phyloP scores from a whole-genome alignment of 2,329 filamentous ascomycete genomes.

The Trichoderma endophyticum region DNA sequence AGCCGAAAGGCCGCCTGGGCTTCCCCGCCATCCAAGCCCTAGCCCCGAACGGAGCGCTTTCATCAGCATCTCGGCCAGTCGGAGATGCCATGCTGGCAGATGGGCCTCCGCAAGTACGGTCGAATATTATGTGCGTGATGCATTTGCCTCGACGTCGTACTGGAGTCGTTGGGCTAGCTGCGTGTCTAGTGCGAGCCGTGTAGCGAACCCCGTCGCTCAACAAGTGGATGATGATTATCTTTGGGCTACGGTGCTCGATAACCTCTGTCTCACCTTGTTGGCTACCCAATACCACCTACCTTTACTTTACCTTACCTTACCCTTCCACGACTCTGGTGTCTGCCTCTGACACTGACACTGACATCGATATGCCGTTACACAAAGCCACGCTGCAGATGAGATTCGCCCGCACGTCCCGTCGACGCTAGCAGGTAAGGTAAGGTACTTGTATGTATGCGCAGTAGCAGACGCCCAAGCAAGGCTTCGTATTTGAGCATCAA shows the following conservation, averaged over 20 bases:
- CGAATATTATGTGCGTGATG: constrained; percentile 13
- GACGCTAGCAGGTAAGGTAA: not conserved
- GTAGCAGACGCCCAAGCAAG: not conserved
- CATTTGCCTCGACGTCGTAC: constrained; percentile 1
- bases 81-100: not conserved
- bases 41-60: constrained; percentile 8
- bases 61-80: constrained; percentile 6
- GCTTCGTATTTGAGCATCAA: not conserved
- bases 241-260: not conserved
- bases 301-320: not conserved
- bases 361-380: constrained; percentile 4
- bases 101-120: not conserved
- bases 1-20: constrained; percentile 11
- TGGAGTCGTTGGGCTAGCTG: not conserved
- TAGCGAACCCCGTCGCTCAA: not conserved
- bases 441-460: not conserved
- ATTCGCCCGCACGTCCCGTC: constrained; percentile 1
- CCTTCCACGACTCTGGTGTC: not conserved
- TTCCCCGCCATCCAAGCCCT: constrained; percentile 14
- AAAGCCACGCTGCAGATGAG: not conserved
- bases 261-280: constrained; percentile 6
- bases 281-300: not conserved
- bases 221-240: not conserved
- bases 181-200: not conserved
- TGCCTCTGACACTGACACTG: not conserved